phyloP scores from a whole-genome alignment of 176 grass and related monocot genomes.

The Oryza meyeriana region DNA sequence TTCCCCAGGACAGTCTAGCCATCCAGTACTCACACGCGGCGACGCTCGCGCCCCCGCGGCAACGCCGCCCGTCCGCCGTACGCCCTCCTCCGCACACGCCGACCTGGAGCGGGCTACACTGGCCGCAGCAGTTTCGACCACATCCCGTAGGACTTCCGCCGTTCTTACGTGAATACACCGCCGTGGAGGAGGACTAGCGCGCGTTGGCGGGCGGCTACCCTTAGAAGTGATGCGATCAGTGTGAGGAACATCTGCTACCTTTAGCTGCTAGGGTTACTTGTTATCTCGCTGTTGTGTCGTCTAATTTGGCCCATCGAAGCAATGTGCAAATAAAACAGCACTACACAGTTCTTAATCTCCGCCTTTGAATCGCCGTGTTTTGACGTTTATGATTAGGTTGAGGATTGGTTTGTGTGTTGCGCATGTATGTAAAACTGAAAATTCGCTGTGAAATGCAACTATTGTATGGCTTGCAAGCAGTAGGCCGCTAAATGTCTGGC shows the following conservation, averaged over 20 bases:
- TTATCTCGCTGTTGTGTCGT: neutral
- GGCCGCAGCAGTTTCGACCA: conserved; percentile 78
- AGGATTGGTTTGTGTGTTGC: neutral
- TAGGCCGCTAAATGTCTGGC: neutral
- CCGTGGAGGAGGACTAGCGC: conserved; percentile 74
- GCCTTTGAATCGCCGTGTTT: neutral
- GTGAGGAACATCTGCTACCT: conserved; percentile 8
- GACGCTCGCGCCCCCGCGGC: conserved; percentile 58
- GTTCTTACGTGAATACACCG: conserved; percentile 47
- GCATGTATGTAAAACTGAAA: neutral
- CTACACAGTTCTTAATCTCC: neutral
- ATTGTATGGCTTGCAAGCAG: neutral
- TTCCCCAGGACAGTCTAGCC: conserved; percentile 82
- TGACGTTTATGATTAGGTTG: neutral
- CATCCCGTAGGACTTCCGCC: conserved; percentile 65
- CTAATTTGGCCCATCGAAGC: neutral
- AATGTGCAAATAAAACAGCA: neutral
- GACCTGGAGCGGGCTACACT: conserved; percentile 80
- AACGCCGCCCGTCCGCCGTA: conserved; percentile 74
- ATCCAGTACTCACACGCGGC: conserved; percentile 91
- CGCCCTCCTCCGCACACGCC: conserved; percentile 72
- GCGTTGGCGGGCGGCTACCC: conserved; percentile 74
- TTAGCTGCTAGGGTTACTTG: conserved; percentile 36
- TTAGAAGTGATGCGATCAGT: conserved; percentile 66
- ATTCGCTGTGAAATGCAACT: conserved; percentile 1